These are phyloP conservation scores for Backusella circina DNA, from an alignment of 192 early-diverging fungal genomes.

Conservation along the genomic window DNA sequence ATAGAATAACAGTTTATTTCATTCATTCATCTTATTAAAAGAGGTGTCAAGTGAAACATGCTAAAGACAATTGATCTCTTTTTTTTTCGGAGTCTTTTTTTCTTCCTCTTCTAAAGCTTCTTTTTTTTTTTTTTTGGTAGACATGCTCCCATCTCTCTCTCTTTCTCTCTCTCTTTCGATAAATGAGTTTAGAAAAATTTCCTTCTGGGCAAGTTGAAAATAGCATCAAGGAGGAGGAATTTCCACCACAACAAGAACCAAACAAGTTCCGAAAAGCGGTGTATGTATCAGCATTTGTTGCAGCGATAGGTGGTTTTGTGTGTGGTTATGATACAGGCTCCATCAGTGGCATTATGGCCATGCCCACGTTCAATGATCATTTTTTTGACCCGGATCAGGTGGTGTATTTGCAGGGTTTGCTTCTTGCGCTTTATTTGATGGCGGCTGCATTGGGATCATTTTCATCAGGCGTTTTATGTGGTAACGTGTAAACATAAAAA, in stretches of 20 bases:
- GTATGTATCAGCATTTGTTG: conserved; percentile 27
- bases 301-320: conserved; percentile 31
- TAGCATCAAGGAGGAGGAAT: background rate
- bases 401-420: conserved; percentile 21
- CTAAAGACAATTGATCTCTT: too few relatives aligned
- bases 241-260: background rate
- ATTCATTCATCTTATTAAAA: too few relatives aligned
- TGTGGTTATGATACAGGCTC: conserved; percentile 33
- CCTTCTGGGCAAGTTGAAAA: background rate
- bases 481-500: background rate
- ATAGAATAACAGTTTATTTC: too few relatives aligned
- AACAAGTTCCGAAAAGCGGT: conserved; percentile 25
- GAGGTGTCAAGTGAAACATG: background rate
- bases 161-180: background rate
- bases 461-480: conserved; percentile 25
- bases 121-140: background rate
- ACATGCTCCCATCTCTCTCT: background rate
- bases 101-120: background rate
- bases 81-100: background rate
- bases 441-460: conserved; percentile 29
- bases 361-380: conserved; percentile 3
- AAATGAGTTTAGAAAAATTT: background rate
- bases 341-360: conserved; percentile 17
- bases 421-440: conserved; percentile 29
- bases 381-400: conserved; percentile 12